These are phyloP conservation scores for Verruconis gallopava DNA, from an alignment of 2,329 filamentous ascomycete species.

Conservation along the genomic window DNA sequence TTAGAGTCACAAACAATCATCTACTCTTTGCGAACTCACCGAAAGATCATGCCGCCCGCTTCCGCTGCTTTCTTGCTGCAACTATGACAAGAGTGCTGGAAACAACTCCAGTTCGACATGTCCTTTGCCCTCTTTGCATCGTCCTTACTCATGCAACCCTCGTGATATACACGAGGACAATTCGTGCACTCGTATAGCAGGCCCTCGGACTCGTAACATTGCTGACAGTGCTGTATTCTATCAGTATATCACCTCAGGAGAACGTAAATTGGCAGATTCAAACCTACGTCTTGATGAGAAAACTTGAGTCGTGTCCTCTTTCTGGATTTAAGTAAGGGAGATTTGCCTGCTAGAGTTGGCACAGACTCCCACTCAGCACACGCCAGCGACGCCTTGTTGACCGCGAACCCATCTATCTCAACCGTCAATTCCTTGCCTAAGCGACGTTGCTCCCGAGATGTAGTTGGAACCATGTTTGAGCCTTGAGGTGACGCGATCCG, in stretches of 20 bases:
- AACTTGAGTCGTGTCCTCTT: constrained; percentile 35
- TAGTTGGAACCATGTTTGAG: constrained; percentile 24
- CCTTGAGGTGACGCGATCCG: constrained; percentile 20
- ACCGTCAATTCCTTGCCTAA: constrained; percentile 45
- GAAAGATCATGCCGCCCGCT: constrained; percentile 36
- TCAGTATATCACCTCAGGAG: constrained; percentile 31
- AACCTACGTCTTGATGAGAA: constrained; percentile 5
- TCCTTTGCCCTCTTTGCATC: constrained; percentile 30
- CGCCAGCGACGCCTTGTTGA: constrained; percentile 42
- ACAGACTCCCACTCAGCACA: constrained; percentile 45
- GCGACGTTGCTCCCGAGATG: constrained; percentile 36
- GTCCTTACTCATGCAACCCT: constrained; percentile 31
- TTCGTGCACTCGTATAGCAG: constrained; percentile 35
- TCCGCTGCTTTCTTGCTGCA: constrained; percentile 40
- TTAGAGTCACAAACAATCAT: not conserved
- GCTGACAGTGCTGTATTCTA: constrained; percentile 33
- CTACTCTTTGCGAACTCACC: constrained; percentile 13
- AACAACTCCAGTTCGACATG: constrained; percentile 37
- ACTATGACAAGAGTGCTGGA: constrained; percentile 42
- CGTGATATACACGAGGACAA: constrained; percentile 44
- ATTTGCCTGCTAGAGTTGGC: constrained; percentile 42
- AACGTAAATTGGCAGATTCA: not conserved
- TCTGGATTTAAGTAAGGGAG: constrained; percentile 38
- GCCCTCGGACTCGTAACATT: constrained; percentile 31
- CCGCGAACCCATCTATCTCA: constrained; percentile 41